Base-by-base conservation (phyloP, 139 green algal genomes). In the Microglena sp. region DNA sequence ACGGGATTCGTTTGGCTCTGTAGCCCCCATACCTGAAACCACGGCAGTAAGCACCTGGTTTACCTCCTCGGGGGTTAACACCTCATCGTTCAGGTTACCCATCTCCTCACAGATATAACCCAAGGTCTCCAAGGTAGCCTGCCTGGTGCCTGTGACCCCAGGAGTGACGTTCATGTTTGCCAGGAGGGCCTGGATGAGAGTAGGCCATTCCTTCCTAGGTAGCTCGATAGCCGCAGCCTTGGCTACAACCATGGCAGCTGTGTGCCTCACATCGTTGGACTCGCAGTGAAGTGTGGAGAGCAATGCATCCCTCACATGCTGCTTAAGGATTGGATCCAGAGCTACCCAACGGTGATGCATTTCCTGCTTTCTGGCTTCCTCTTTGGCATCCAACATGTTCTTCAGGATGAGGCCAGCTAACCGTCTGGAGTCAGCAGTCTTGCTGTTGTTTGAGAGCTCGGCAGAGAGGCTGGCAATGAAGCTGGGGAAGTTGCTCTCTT, bases 41-140 rank as follows among this genome's bases (percentile, higher is more conserved):
- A 99, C 81, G 2, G 93, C 92, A 21, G 94, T 98, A 5, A 99
- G 71, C 45, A 99, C 87, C 55, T 77, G 87, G 82, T 98, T 96
- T 43, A 98, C 87, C 67, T 94, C 72, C 36, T 87, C 77, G 58
- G 96, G 81, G 11, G 81, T 74, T 22, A 98, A 76, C 55, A 90
- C 82, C 32, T 94, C 86, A 44, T 94, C 78, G 2, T 87, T 75
- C 28, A 90, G 50, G 5, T 4, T n/a, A 45, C 43, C 18, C 68
- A 97, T 86, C 79, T 98, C 92, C 79, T 98, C 93, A 70, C 93
- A 98, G 1, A 97, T 72, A 69, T 95, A 98, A 11, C 93, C 94
- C 43, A 99, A 74, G 0, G 89, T 57, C 78, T 96, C 86, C 26
- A 98, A 80, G 4, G 92, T 96, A 21, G 82, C 75, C 62, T 94